Conservation (phyloP, 176 grass and related monocot species). For the Carex parvula region DNA sequence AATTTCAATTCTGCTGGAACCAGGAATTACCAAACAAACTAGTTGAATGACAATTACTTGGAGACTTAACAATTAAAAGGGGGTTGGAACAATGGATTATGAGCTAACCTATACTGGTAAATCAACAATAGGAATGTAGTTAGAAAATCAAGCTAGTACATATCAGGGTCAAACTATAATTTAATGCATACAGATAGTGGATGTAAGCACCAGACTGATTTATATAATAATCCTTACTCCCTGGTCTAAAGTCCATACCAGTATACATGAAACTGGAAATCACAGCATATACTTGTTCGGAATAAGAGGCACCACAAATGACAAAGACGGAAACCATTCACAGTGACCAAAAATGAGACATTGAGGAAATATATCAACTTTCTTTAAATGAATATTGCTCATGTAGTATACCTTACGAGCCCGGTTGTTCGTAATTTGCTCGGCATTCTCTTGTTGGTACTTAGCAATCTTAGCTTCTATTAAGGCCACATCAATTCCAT, state of each 20-base stretch:
- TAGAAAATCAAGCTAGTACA: background rate
- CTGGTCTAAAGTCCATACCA: background rate
- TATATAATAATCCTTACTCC: background rate
- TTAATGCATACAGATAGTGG: background rate
- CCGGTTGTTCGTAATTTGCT: slow-evolving; percentile 64
- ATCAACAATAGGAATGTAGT: background rate
- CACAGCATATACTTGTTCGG: background rate
- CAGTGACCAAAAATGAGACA: background rate
- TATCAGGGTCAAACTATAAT: background rate
- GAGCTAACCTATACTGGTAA: background rate
- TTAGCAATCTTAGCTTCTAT: slow-evolving; percentile 76
- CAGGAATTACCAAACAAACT: background rate
- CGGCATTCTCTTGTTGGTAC: slow-evolving; percentile 69
- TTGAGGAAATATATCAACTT: background rate
- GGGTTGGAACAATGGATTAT: background rate
- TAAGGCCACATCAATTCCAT: slow-evolving; percentile 62
- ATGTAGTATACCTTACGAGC: slow-evolving; percentile 65
- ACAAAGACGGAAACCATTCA: background rate
- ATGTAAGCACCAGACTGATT: background rate
- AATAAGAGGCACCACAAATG: background rate
- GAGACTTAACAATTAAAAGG: background rate
- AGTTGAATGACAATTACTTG: background rate
- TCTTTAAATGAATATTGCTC: background rate
- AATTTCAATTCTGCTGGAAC: background rate
- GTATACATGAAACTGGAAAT: background rate